Conservation (phyloP, 306 rosid genomes). For the Psophocarpus tetragonolobus region DNA sequence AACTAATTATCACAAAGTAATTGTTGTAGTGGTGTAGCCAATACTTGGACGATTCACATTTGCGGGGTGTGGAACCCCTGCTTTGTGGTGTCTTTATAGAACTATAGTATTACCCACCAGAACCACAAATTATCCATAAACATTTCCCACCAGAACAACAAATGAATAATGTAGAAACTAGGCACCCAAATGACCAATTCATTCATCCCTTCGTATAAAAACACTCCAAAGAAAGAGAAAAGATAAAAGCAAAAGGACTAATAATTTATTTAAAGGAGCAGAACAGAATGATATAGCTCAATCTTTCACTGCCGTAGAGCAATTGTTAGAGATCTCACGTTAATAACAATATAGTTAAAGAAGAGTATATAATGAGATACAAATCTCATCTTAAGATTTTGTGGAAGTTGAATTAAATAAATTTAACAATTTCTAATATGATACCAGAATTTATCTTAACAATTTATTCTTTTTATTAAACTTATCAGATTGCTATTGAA, state of each 20-base stretch:
- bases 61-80: background rate
- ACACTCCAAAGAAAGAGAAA: conserved; percentile 5
- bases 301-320: conserved; percentile 66
- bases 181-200: background rate
- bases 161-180: background rate
- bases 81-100: background rate
- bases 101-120: background rate
- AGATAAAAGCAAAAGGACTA: background rate
- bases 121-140: background rate
- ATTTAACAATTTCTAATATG: too few species aligned
- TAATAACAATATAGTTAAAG: too few species aligned
- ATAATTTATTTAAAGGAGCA: background rate
- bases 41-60: background rate
- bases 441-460: too few species aligned
- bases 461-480: too few species aligned
- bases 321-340: too few species aligned
- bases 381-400: too few species aligned
- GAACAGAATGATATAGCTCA: conserved; percentile 20
- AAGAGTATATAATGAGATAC: too few species aligned
- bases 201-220: conserved; percentile 20
- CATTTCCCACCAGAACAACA: conserved; percentile 1
- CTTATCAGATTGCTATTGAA: too few species aligned
- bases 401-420: too few species aligned
- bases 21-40: background rate
- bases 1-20: background rate